These are phyloP conservation scores for Candida piceae DNA, from an alignment of 805 yeast genomes.

Conservation along the genomic window DNA sequence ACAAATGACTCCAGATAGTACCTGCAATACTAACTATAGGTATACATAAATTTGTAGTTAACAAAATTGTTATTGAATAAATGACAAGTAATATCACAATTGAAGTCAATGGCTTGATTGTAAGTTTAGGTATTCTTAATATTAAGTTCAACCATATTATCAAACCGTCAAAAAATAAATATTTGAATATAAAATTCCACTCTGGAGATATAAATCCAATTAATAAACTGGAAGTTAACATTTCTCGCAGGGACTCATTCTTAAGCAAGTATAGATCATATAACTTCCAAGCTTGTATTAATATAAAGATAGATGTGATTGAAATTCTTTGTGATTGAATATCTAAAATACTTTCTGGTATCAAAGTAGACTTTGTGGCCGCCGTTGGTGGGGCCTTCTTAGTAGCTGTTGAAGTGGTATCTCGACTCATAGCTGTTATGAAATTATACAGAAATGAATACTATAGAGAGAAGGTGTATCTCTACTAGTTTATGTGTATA, in stretches of 20 bases:
- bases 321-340: constrained; percentile 72
- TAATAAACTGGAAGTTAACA: constrained; percentile 19
- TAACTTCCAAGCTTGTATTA: constrained; percentile 83
- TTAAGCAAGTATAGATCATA: constrained; percentile 64
- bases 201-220: constrained; percentile 40
- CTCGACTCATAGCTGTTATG: no score
- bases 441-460: no score
- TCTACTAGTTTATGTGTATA: no score
- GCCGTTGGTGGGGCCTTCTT: background rate
- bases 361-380: constrained; percentile 36
- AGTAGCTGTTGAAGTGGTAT: background rate
- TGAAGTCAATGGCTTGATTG: constrained; percentile 56
- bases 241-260: constrained; percentile 30
- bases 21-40: constrained; percentile 33
- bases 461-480: no score
- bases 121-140: constrained; percentile 68
- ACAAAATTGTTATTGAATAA: constrained; percentile 45
- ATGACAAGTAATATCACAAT: constrained; percentile 42
- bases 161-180: constrained; percentile 65
- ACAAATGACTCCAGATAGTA: constrained; percentile 14
- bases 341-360: constrained; percentile 65
- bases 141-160: constrained; percentile 68
- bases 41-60: constrained; percentile 47
- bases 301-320: constrained; percentile 56
- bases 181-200: constrained; percentile 62